Evolutionary conservation across 2,329 filamentous ascomycete genomes (phyloP).

Genomic region (Dactylellina parvicollis): DNA sequence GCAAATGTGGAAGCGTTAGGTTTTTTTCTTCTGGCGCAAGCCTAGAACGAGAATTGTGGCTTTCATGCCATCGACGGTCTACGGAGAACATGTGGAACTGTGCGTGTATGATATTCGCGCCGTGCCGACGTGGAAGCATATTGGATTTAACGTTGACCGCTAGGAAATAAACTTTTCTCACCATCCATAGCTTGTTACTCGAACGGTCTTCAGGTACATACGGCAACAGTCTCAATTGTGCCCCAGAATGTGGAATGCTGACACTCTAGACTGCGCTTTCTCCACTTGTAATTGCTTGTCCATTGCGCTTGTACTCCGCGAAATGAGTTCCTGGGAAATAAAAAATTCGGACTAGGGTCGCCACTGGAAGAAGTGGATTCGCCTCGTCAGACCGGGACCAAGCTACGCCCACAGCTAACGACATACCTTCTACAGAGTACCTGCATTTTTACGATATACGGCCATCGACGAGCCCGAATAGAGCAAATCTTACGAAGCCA

Average conservation of each 20-base stretch:
- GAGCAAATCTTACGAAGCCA: conserved; percentile 23
- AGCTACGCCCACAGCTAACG: neutral
- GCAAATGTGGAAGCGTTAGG: conserved; percentile 14
- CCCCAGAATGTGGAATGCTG: conserved; percentile 10
- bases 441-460: conserved; percentile 7
- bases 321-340: neutral
- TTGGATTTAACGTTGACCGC: conserved; percentile 1
- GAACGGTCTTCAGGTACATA: conserved; percentile 2
- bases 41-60: conserved; percentile 4
- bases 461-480: conserved; percentile 24
- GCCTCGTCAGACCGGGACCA: neutral
- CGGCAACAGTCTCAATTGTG: neutral
- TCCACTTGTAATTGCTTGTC: conserved; percentile 22
- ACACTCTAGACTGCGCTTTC: conserved; percentile 3
- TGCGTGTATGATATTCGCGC: conserved; percentile 12
- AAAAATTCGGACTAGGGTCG: conserved; percentile 4
- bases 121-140: conserved; percentile 34
- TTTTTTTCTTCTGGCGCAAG: conserved; percentile 11
- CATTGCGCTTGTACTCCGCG: too few relatives aligned
- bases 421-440: conserved; percentile 25
- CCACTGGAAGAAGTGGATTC: neutral
- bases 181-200: conserved; percentile 10
- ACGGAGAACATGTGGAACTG: conserved; percentile 16
- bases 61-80: conserved; percentile 1
- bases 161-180: neutral